Evolutionary conservation across 768 basidiomycete genomes (phyloP).

Genomic region (Auricularia auricula-judae): DNA sequence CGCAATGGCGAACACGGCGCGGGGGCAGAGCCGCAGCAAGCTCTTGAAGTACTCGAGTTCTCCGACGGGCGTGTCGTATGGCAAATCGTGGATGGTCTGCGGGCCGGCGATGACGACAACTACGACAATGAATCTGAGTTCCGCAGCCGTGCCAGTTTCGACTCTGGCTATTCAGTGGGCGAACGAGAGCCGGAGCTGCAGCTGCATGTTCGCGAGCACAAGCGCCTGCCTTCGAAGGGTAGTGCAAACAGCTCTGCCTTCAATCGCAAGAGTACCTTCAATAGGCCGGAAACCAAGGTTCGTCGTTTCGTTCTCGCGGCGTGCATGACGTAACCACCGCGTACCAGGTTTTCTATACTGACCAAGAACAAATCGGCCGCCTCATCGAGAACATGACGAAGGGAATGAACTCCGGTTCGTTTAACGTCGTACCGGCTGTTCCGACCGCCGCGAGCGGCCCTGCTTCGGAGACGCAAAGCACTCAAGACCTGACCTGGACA

Average conservation of each 20-base stretch:
- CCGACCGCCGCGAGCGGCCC: neutral
- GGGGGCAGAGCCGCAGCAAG: conserved; percentile 39
- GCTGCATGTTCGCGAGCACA: conserved; percentile 69
- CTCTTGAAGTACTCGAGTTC: conserved; percentile 69
- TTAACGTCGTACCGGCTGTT: conserved; percentile 52
- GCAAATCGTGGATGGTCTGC: conserved; percentile 75
- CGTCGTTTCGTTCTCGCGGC: conserved; percentile 9
- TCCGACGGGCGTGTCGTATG: conserved; percentile 86
- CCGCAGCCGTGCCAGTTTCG: conserved; percentile 56
- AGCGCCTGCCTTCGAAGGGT: conserved; percentile 51
- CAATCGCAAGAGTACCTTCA: neutral
- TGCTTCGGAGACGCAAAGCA: neutral
- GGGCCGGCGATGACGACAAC: conserved; percentile 58
- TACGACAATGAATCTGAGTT: conserved; percentile 34
- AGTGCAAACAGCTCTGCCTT: conserved; percentile 22
- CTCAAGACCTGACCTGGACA: neutral
- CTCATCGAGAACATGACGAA: conserved; percentile 76
- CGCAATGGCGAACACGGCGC: neutral
- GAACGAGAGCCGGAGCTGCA: conserved; percentile 48
- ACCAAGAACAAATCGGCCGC: conserved; percentile 68
- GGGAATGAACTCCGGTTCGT: conserved; percentile 72
- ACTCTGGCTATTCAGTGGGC: conserved; percentile 55
- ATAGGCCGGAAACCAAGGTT: conserved; percentile 78
- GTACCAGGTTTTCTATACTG: conserved; percentile 58
- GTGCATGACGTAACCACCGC: too few relatives aligned